Percentiles rank a stretch among this genome's conserved stretches.
Evolutionary conservation across 371 early-diverging fungal genomes (phyloP).

Genomic region (Parasitella parasitica): DNA sequence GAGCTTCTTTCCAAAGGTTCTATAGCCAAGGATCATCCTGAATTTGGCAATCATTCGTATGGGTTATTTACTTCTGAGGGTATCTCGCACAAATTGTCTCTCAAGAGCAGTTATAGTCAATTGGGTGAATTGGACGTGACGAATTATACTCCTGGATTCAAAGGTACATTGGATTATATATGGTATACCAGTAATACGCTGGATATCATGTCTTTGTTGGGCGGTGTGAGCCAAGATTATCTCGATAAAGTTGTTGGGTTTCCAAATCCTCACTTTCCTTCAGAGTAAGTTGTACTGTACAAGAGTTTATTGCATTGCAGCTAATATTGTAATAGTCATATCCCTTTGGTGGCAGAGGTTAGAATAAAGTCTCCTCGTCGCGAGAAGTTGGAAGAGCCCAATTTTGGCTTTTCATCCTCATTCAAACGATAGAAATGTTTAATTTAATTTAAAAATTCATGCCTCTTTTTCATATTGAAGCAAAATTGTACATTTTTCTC

Average conservation of each 20-base stretch:
- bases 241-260: constrained; percentile 83
- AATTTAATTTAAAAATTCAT: not conserved
- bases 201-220: constrained; percentile 77
- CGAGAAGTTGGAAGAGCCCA: constrained; percentile 19
- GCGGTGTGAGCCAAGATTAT: constrained; percentile 83
- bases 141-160: constrained; percentile 90
- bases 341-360: constrained; percentile 60
- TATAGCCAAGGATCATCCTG: constrained; percentile 76
- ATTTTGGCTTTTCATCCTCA: constrained; percentile 13
- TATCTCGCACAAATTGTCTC: constrained; percentile 70
- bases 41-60: constrained; percentile 80
- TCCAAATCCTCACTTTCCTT: constrained; percentile 92
- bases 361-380: constrained; percentile 26
- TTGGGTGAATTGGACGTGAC: constrained; percentile 88
- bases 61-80: constrained; percentile 84
- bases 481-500: constrained; percentile 6
- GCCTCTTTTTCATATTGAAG: not conserved
- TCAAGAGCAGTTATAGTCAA: constrained; percentile 80
- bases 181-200: constrained; percentile 85
- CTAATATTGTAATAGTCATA: constrained; percentile 34
- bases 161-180: constrained; percentile 97
- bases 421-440: constrained; percentile 2
- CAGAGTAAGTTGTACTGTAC: constrained; percentile 81
- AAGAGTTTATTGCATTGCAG: not conserved
- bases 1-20: constrained; percentile 75